A percentile compares a stretch with the other conserved stretches of the same genome.
Evolutionary conservation across 2,329 filamentous ascomycete genomes (phyloP).

Genomic region (Coniochaeta hoffmannii): DNA sequence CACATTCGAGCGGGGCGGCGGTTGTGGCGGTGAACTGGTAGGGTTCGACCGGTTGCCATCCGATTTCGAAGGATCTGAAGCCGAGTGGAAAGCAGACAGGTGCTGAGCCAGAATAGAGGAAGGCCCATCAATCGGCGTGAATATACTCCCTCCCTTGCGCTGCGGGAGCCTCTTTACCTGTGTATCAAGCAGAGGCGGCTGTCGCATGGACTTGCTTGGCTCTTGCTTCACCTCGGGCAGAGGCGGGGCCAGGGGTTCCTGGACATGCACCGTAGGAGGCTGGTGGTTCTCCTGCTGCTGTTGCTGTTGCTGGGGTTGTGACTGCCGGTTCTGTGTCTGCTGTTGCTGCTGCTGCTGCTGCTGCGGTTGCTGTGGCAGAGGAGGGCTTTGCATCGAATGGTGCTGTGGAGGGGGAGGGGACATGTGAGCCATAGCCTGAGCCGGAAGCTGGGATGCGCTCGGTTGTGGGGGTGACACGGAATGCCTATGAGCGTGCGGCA

Average conservation of each 20-base stretch:
- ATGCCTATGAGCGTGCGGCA: conserved; percentile 33
- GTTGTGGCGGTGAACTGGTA: conserved; percentile 50
- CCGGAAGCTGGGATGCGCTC: conserved; percentile 41
- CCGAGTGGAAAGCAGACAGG: conserved; percentile 57
- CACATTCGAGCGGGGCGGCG: conserved; percentile 39
- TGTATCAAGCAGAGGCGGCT: conserved; percentile 41
- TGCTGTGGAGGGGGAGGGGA: conserved; percentile 46
- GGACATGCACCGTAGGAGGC: conserved; percentile 24
- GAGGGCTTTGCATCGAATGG: conserved; percentile 17
- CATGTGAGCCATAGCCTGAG: conserved; percentile 37
- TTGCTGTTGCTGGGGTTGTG: conserved; percentile 33
- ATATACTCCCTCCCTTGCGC: conserved; percentile 85
- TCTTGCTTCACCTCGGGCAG: conserved; percentile 43
- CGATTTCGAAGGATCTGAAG: conserved; percentile 34
- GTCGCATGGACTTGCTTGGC: conserved; percentile 26
- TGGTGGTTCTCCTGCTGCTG: conserved; percentile 17
- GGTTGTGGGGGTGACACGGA: conserved; percentile 55
- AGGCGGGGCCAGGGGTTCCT: conserved; percentile 40
- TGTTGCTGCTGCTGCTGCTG: conserved; percentile 21
- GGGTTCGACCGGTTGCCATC: conserved; percentile 42
- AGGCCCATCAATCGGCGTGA: conserved; percentile 93
- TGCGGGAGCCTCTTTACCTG: conserved; percentile 59
- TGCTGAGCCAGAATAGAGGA: conserved; percentile 83
- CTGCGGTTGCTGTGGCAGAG: conserved; percentile 28
- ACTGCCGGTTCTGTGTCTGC: conserved; percentile 24